phyloP scores from a whole-genome alignment of 192 early-diverging fungal species.

The Fimicolochytrium jonesii region DNA sequence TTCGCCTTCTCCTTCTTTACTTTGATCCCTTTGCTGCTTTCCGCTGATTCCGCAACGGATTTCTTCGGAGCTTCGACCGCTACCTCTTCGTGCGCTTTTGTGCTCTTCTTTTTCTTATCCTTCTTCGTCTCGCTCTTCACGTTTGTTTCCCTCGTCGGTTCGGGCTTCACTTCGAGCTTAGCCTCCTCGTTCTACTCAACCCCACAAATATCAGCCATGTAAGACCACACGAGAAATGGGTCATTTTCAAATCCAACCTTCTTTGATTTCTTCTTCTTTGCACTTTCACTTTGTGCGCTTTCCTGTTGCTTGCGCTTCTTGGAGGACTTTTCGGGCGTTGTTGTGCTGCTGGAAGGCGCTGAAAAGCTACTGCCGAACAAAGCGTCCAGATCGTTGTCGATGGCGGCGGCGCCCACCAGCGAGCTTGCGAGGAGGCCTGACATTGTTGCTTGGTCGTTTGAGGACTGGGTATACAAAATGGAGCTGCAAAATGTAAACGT shows the following conservation, averaged over 20 bases:
- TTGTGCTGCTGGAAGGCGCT: background rate
- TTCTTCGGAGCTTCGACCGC: background rate
- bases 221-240: background rate
- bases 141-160: background rate
- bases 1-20: background rate
- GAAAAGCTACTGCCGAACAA: background rate
- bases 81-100: background rate
- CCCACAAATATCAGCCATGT: too few relatives aligned
- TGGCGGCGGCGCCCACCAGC: background rate
- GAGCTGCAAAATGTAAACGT: too few relatives aligned
- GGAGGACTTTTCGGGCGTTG: constrained; percentile 1
- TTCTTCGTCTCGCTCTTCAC: background rate
- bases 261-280: background rate
- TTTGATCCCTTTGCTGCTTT: background rate
- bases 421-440: constrained; percentile 2
- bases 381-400: constrained; percentile 19
- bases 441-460: constrained; percentile 6
- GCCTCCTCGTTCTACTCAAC: too few relatives aligned
- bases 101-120: background rate
- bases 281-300: constrained; percentile 2
- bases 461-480: too few relatives aligned
- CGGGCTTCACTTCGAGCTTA: too few relatives aligned
- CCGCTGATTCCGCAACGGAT: background rate
- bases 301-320: background rate
- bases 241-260: background rate